These are phyloP conservation scores for Pichia sp. DNA, from an alignment of 1,139 yeast genomes.

Conservation along the genomic window DNA sequence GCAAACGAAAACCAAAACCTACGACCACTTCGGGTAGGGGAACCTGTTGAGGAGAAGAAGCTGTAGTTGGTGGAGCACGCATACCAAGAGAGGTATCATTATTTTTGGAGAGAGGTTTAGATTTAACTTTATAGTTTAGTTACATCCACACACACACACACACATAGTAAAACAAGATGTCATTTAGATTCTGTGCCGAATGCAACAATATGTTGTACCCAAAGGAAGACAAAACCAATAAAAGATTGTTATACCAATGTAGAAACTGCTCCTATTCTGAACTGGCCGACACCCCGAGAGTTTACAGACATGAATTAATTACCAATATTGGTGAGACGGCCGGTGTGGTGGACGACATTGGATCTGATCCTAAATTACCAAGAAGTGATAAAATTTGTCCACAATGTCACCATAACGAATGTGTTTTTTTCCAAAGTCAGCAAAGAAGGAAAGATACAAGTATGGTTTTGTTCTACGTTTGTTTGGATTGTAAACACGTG, in stretches of 20 bases:
- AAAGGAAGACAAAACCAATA: conserved; percentile 77
- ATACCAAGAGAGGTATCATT: too few species aligned
- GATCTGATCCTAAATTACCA: conserved; percentile 93
- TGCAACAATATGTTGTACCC: conserved; percentile 98
- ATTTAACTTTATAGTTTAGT: too few species aligned
- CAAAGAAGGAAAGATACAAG: conserved; percentile 92
- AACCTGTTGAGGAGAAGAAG: too few species aligned
- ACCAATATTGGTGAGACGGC: conserved; percentile 92
- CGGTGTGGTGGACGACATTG: conserved; percentile 95
- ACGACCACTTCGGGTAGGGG: too few species aligned
- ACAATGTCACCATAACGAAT: conserved; percentile 74
- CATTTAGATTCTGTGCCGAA: conserved; percentile 88
- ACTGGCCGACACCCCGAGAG: conserved; percentile 80
- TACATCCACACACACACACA: too few species aligned
- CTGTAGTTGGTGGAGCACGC: too few species aligned
- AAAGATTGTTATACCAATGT: conserved; percentile 79
- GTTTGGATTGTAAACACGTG: conserved; percentile 77
- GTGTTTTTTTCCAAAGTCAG: conserved; percentile 95
- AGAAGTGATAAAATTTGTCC: conserved; percentile 93
- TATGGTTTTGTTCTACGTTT: conserved; percentile 91
- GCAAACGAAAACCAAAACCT: too few species aligned
- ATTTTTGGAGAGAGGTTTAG: too few species aligned
- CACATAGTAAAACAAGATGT: conserved; percentile 37
- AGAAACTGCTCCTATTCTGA: conserved; percentile 94
- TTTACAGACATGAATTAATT: conserved; percentile 87